Evolutionary conservation across 2,329 filamentous ascomycete genomes (phyloP), one percentile per base, ranked within the genome.

Genomic region (Fusarium musae): DNA sequence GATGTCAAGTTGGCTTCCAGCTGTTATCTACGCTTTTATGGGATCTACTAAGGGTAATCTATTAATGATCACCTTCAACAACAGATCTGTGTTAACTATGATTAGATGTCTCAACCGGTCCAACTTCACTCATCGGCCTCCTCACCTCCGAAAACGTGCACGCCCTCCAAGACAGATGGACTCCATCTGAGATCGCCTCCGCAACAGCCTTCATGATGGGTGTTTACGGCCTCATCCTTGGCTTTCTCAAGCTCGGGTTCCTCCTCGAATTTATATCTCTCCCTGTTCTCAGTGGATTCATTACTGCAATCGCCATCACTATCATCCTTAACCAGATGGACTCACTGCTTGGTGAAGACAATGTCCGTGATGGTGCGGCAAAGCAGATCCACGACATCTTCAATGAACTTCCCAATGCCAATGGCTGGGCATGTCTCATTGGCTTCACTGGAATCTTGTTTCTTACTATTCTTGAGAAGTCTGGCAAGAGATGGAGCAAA

Each of bases 321-420:
- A 92, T 92, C 76, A 87, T 89, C 28, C 86, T 91, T 56, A 89
- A 89, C n/a, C 90, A 92, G 77, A 85, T 92, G 63, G 88, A 85
- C 7, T 88, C 87, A 3, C 85, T 92, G 0, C 85, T 92, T 4
- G 90, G 90, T 15, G 84, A 89, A 15, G 82, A 84, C 32, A 78
- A 78, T 6, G 84, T 88, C 2, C 84, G 86, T 6, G 84, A 84
- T 32, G 86, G 86, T 4, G 86, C 88, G 5, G 88, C 89, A 9
- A 83, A 83, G 16, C 88, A 90, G 66, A 89, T 92, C 53, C 87
- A 87, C 63, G 87, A 90, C 73, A 84, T 91, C 39, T 87, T 92
- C 66, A 82, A 82, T 23, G 82, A 89, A 16, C 84, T 92, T 1
- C 87, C 87, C 2, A 79, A 88, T 21, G 89, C 88, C 72, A 86